These are phyloP conservation scores for Symbiodinium natans DNA, from an alignment of 73 alveolate genomes.

Conservation along the genomic window DNA sequence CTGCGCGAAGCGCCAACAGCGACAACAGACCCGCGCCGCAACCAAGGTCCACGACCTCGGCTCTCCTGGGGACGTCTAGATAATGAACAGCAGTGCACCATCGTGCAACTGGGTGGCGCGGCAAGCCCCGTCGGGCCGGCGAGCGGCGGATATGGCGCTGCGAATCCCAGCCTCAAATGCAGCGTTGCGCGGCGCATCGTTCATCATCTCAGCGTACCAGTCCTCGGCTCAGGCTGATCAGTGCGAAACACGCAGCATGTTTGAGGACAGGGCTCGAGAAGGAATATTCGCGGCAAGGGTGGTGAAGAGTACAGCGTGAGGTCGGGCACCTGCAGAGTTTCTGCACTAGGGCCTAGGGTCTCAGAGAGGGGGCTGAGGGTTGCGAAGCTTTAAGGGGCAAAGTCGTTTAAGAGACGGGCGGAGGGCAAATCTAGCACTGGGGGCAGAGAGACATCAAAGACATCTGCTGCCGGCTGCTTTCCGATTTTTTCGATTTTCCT, in stretches of 20 bases:
- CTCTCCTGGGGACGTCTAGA: too few species aligned
- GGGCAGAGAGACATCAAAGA: not conserved
- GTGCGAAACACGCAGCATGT: not conserved
- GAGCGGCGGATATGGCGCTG: not conserved
- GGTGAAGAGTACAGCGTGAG: constrained; percentile 4
- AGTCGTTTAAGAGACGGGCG: not conserved
- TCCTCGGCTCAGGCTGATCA: constrained; percentile 10
- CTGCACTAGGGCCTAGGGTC: too few species aligned
- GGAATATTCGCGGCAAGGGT: constrained; percentile 49
- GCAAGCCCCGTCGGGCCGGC: not conserved
- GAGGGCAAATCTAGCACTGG: not conserved
- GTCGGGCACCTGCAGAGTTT: constrained; percentile 15
- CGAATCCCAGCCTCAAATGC: constrained; percentile 30
- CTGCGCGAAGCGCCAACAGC: constrained; percentile 30
- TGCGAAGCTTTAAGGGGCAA: not conserved
- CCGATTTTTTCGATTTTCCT: not conserved
- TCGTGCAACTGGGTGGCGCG: not conserved
- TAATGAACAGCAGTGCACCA: not conserved
- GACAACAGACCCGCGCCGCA: constrained; percentile 63
- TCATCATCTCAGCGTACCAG: constrained; percentile 82
- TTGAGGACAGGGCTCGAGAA: constrained; percentile 11
- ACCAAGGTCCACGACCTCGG: constrained; percentile 63
- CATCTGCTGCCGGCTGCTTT: not conserved
- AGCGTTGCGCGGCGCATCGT: constrained; percentile 43
- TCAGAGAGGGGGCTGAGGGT: too few species aligned